Evolutionary conservation across 768 basidiomycete genomes (phyloP).

Genomic region (Kwoniella bestiolae): DNA sequence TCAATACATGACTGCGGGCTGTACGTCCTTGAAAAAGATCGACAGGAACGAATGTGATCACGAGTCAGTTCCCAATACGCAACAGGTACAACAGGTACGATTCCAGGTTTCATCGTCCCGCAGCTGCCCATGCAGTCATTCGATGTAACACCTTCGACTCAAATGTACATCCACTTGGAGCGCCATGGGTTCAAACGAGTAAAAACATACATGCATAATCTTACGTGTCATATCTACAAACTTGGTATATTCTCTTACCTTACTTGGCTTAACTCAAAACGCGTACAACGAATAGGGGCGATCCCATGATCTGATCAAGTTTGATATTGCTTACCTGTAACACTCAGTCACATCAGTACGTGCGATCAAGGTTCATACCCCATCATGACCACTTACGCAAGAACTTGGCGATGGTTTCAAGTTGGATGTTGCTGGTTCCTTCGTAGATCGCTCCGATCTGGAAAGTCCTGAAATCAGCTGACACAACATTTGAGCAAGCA

Average conservation of each 20-base stretch:
- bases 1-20: too few species aligned
- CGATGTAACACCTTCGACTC: too few species aligned
- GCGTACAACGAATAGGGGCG: not conserved
- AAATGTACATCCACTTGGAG: too few species aligned
- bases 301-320: slow-evolving; percentile 13
- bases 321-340: slow-evolving; percentile 25
- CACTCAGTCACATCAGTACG: not conserved
- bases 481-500: slow-evolving; percentile 63
- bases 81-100: not conserved
- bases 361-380: not conserved
- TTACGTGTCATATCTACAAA: not conserved
- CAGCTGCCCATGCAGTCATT: too few species aligned
- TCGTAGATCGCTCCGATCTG: slow-evolving; percentile 59
- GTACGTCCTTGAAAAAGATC: too few species aligned
- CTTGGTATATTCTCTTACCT: not conserved
- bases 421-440: slow-evolving; percentile 94
- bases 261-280: not conserved
- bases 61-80: not conserved
- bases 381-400: slow-evolving; percentile 60
- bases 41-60: not conserved
- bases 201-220: not conserved
- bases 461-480: not conserved
- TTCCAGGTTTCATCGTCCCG: too few species aligned
- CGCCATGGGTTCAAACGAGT: too few species aligned
- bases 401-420: slow-evolving; percentile 92